phyloP scores from a whole-genome alignment of 441 rosid species.

The Viola pubescens region DNA sequence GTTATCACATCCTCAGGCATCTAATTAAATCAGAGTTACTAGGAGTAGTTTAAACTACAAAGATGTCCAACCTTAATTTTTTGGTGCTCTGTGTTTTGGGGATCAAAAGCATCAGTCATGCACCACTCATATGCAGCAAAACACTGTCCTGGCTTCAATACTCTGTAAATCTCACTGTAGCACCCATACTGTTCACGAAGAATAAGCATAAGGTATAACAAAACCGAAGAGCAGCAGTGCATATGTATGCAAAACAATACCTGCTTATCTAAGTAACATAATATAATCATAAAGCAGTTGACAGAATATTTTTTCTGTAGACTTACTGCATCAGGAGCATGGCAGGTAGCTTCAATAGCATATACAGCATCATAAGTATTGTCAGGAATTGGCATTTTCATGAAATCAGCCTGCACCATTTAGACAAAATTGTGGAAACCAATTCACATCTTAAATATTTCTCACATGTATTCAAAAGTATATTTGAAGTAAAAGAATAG shows the following conservation, averaged over 20 bases:
- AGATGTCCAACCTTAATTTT: slow-evolving; percentile 57
- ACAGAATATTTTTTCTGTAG: not conserved
- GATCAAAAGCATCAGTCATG: slow-evolving; percentile 87
- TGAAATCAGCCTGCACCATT: slow-evolving; percentile 83
- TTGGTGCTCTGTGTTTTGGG: slow-evolving; percentile 57
- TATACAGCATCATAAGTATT: slow-evolving; percentile 77
- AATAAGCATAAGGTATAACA: slow-evolving; percentile 8
- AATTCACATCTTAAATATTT: too few relatives aligned
- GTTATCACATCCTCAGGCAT: slow-evolving; percentile 4
- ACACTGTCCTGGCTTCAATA: slow-evolving; percentile 82
- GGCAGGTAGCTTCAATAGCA: slow-evolving; percentile 98
- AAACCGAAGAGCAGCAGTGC: not conserved
- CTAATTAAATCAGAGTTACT: slow-evolving; percentile 4
- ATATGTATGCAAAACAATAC: too few relatives aligned
- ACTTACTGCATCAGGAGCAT: slow-evolving; percentile 95
- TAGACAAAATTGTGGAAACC: slow-evolving; percentile 10
- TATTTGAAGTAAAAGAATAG: too few relatives aligned
- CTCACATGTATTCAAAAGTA: not conserved
- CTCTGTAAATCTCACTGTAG: slow-evolving; percentile 90
- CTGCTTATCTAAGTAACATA: not conserved
- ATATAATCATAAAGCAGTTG: not conserved
- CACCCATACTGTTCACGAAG: slow-evolving; percentile 57
- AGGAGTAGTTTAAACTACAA: not conserved
- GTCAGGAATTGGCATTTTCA: slow-evolving; percentile 95
- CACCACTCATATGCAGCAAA: slow-evolving; percentile 99